These are phyloP conservation scores for Pythium aphanidermatum DNA, from an alignment of 352 stramenopile genomes.

Conservation along the genomic window DNA sequence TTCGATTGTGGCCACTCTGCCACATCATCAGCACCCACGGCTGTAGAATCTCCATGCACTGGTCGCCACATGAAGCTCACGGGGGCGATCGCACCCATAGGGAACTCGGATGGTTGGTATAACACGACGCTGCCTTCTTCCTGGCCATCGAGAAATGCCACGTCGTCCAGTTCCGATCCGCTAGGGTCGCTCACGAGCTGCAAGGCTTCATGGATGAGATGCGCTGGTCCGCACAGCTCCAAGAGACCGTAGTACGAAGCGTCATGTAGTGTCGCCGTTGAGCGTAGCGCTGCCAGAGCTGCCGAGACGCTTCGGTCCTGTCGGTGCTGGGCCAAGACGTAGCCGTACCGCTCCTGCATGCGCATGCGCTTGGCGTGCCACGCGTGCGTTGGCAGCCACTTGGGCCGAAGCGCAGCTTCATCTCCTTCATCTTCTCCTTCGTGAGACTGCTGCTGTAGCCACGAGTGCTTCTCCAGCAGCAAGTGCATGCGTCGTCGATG, in stretches of 20 bases:
- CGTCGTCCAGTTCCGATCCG: slow-evolving; percentile 58
- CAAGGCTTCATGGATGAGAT: slow-evolving; percentile 53
- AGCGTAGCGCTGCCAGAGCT: slow-evolving; percentile 44
- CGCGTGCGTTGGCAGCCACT: slow-evolving; percentile 59
- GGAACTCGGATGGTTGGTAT: slow-evolving; percentile 50
- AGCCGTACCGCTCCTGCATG: slow-evolving; percentile 47
- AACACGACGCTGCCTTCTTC: slow-evolving; percentile 50
- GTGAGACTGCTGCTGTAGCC: slow-evolving; percentile 4
- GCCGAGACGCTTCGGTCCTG: slow-evolving; percentile 64
- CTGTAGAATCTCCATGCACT: slow-evolving; percentile 28
- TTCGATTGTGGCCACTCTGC: slow-evolving; percentile 35
- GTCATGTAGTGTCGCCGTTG: slow-evolving; percentile 50
- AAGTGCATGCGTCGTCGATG: slow-evolving; percentile 50
- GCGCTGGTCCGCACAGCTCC: slow-evolving; percentile 51
- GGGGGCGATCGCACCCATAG: slow-evolving; percentile 51
- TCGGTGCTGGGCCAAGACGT: slow-evolving; percentile 36
- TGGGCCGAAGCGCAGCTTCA: slow-evolving; percentile 3
- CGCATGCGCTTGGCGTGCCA: slow-evolving; percentile 79
- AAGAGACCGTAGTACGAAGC: slow-evolving; percentile 59
- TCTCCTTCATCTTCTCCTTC: neutral
- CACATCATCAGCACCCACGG: too few species aligned
- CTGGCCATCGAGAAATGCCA: slow-evolving; percentile 36
- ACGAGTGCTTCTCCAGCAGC: slow-evolving; percentile 33
- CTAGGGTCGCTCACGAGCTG: slow-evolving; percentile 60
- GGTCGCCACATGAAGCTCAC: slow-evolving; percentile 77